Evolutionary conservation across 1,284 basidiomycete genomes (phyloP).

Genomic region (Rhodotorula sp.): DNA sequence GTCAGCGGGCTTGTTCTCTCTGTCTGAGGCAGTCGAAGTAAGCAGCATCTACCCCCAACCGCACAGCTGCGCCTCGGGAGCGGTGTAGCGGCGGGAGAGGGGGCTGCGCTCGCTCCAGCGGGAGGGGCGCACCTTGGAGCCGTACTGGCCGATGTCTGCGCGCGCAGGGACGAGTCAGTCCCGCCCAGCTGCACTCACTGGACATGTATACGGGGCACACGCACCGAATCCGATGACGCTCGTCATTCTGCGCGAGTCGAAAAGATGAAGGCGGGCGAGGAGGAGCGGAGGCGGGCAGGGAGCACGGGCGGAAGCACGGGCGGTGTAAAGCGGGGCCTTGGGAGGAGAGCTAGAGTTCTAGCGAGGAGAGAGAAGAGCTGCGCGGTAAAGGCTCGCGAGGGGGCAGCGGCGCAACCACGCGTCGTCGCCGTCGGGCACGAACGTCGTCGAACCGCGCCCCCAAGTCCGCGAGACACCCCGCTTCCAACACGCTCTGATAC

Average conservation of each 20-base stretch:
- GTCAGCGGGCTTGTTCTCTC: neutral
- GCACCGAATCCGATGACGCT: constrained; percentile 47
- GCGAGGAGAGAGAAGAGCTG: too few relatives aligned
- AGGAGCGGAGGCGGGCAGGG: neutral
- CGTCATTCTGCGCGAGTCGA: constrained; percentile 34
- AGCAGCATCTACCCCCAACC: neutral
- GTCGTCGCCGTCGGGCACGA: too few relatives aligned
- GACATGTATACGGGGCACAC: fast-evolving
- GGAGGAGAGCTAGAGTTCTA: too few relatives aligned
- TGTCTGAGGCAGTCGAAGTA: fast-evolving
- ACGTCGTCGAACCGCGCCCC: too few relatives aligned
- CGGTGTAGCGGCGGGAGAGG: neutral
- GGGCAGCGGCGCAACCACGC: too few relatives aligned
- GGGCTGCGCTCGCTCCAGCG: neutral
- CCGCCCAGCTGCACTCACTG: too few relatives aligned
- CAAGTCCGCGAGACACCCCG: too few relatives aligned
- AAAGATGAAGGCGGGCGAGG: neutral
- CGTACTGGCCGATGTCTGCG: constrained; percentile 45
- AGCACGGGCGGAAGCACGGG: neutral
- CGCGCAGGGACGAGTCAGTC: neutral
- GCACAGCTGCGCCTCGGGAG: neutral
- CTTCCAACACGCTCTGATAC: too few relatives aligned
- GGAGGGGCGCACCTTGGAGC: constrained; percentile 41
- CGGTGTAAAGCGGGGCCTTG: too few relatives aligned
- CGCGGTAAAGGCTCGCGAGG: too few relatives aligned